A percentile compares a stretch with the other conserved stretches of the same genome.
Conservation (phyloP, 768 basidiomycete species). For the Phlegmacium glaucopus region DNA sequence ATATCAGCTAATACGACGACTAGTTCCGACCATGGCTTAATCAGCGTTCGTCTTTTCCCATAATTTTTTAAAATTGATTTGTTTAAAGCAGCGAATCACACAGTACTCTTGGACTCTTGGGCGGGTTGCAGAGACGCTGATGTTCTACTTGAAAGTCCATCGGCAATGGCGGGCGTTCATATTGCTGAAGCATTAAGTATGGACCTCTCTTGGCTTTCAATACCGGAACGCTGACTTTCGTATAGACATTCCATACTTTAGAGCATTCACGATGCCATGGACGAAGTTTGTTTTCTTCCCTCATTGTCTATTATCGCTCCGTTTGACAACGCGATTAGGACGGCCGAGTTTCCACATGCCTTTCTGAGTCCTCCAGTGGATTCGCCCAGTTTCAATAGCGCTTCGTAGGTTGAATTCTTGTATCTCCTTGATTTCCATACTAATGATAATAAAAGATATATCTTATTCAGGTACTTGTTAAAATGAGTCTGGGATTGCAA, state of each 20-base stretch:
- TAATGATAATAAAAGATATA: conserved; percentile 35
- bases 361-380: conserved; percentile 64
- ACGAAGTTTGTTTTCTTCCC: conserved; percentile 34
- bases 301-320: background rate
- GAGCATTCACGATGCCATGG: conserved; percentile 64
- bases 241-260: conserved; percentile 60
- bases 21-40: conserved; percentile 68
- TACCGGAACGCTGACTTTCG: background rate
- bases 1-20: too few relatives aligned
- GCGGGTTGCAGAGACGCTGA: conserved; percentile 61
- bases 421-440: background rate
- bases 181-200: conserved; percentile 63
- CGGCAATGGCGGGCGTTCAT: conserved; percentile 69
- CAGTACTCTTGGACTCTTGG: conserved; percentile 63
- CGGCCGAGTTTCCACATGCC: conserved; percentile 60
- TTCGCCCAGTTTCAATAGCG: conserved; percentile 56
- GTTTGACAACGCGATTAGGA: conserved; percentile 28
- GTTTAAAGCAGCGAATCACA: background rate
- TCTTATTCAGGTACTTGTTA: conserved; percentile 51
- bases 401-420: conserved; percentile 38
- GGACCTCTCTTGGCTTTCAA: conserved; percentile 10
- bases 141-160: conserved; percentile 63
- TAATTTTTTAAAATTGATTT: conserved; percentile 12
- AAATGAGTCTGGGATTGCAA: background rate
- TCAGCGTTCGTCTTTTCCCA: conserved; percentile 37